phyloP scores from a whole-genome alignment of 495 filamentous ascomycete genomes.

The Annulohypoxylon nitens region DNA sequence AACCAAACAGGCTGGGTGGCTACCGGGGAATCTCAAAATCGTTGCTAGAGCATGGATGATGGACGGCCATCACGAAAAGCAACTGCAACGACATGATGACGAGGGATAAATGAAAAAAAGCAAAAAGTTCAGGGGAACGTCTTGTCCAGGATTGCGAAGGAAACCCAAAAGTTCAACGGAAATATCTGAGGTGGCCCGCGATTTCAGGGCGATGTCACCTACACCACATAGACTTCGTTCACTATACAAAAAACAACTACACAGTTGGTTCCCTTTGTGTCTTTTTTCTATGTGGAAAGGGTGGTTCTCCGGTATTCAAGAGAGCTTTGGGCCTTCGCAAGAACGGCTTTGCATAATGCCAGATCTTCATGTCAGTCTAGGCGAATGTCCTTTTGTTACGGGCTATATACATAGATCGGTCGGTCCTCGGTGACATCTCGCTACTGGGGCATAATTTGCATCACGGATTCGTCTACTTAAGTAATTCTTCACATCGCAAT shows the following conservation, averaged over 20 bases:
- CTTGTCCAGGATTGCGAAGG: constrained; percentile 14
- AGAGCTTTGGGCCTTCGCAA: constrained; percentile 34
- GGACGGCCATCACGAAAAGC: constrained; percentile 7
- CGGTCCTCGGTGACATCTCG: constrained; percentile 26
- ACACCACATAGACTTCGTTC: constrained; percentile 37
- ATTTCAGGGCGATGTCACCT: constrained; percentile 20
- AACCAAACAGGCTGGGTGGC: constrained; percentile 8
- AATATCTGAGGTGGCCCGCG: constrained; percentile 16
- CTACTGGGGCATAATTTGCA: constrained; percentile 41
- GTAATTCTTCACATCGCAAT: neutral
- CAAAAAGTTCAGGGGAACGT: constrained; percentile 17
- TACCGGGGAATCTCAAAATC: constrained; percentile 10
- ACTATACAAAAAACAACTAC: constrained; percentile 33
- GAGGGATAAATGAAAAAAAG: constrained; percentile 23
- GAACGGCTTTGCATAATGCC: constrained; percentile 41
- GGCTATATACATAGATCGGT: constrained; percentile 49
- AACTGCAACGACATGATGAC: constrained; percentile 30
- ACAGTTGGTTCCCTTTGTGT: constrained; percentile 33
- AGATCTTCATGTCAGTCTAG: constrained; percentile 32
- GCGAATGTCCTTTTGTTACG: constrained; percentile 40
- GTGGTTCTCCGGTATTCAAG: constrained; percentile 26
- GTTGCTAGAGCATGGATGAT: constrained; percentile 11
- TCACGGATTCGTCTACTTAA: constrained; percentile 13
- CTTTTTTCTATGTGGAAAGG: constrained; percentile 18
- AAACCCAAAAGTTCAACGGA: constrained; percentile 18